These are phyloP conservation scores for Camptophora hylomeconis DNA, from an alignment of 2,329 filamentous ascomycete species.

Conservation along the genomic window DNA sequence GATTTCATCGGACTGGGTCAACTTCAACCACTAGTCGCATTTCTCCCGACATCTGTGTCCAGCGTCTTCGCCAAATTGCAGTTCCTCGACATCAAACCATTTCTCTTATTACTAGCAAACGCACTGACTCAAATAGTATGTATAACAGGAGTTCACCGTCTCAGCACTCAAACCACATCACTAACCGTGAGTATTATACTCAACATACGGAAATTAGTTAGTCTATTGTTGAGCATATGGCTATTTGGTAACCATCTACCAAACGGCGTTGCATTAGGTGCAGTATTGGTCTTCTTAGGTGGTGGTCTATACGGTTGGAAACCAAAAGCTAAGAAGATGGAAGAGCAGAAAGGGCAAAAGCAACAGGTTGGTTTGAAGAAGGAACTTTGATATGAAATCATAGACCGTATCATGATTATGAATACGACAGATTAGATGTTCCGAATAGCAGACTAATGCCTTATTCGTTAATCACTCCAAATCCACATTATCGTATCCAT, in stretches of 20 bases:
- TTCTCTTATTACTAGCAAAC: conserved; percentile 30
- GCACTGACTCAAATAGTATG: conserved; percentile 87
- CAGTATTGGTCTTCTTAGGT: conserved; percentile 73
- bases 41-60: conserved; percentile 3
- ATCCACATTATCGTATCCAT: too few species aligned
- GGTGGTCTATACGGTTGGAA: conserved; percentile 86
- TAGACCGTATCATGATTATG: too few species aligned
- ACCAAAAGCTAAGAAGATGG: conserved; percentile 1
- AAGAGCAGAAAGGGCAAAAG: conserved; percentile 1
- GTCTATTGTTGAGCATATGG: conserved; percentile 81
- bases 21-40: too few species aligned
- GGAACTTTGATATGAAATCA: too few species aligned
- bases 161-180: conserved; percentile 77
- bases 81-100: too few species aligned
- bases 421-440: too few species aligned
- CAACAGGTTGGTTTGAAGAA: background rate
- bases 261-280: conserved; percentile 64
- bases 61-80: too few species aligned
- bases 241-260: conserved; percentile 80
- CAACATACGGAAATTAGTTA: conserved; percentile 88
- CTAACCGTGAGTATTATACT: conserved; percentile 93
- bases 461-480: too few species aligned
- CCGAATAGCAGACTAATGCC: too few species aligned
- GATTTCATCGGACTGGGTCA: conserved; percentile 1
- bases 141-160: conserved; percentile 89